These are phyloP conservation scores for Russula griseocarnosa DNA, from an alignment of 768 basidiomycete genomes.

Conservation along the genomic window DNA sequence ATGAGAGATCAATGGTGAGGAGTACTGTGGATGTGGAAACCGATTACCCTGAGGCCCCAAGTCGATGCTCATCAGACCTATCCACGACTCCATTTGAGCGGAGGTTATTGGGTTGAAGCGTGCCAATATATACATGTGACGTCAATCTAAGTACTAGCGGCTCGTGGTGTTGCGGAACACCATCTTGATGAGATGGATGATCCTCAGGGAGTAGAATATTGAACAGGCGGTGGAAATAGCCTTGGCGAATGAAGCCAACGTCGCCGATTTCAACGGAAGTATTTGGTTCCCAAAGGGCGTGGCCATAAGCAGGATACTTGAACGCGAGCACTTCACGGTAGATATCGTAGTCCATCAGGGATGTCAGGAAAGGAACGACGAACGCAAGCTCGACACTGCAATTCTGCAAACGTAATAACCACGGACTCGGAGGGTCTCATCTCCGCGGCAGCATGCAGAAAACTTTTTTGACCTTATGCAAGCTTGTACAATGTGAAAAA, in stretches of 20 bases:
- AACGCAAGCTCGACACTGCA: no score
- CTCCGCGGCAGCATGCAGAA: no score
- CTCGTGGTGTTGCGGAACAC: background rate
- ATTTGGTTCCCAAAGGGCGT: constrained; percentile 6
- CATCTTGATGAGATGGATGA: background rate
- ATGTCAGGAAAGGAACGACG: background rate
- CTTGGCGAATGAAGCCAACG: constrained; percentile 4
- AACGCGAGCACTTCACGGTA: constrained; percentile 1
- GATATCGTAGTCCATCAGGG: constrained; percentile 1
- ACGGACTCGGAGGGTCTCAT: no score
- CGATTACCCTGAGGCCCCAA: background rate
- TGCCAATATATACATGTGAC: no score
- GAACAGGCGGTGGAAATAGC: constrained; percentile 8
- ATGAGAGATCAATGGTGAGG: background rate
- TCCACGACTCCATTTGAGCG: background rate
- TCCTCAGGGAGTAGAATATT: background rate
- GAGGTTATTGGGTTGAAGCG: background rate
- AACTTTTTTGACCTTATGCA: no score
- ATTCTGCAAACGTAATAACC: no score
- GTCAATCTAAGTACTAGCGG: background rate
- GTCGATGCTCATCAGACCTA: background rate
- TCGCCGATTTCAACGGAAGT: background rate
- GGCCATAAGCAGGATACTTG: constrained; percentile 6
- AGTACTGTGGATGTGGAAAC: no score
- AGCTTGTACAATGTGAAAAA: no score